Base-by-base conservation (phyloP, 2,329 filamentous ascomycete genomes). In the Ascochyta clinopodiicola region DNA sequence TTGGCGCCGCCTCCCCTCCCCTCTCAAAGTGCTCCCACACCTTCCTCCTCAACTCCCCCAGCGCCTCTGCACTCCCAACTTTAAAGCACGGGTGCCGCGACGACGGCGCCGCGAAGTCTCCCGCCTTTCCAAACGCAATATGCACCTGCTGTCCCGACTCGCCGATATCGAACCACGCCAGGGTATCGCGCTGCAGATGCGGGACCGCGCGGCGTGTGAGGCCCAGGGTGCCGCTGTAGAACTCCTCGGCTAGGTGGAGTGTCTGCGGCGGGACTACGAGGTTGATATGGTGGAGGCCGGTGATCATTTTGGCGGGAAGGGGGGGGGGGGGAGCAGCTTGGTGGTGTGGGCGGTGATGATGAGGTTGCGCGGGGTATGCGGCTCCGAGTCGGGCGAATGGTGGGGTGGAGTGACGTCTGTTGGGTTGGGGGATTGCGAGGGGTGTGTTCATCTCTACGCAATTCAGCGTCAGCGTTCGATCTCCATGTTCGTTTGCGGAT, bases 91-190 rank as follows among this genome's bases (percentile, higher is more conserved):
- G 83, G 62, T 88, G 86, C 2, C 83, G 77, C 2, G 74, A 73
- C 0, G 81, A 80, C 24, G 27, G 24, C 36, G 39, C 19, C 1
- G 4, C 0, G 19, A 66, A 66, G 25, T 66, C 61, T 5, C 74
- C 69, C 1, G 71, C 62, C 1, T 74, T 64, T 0, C 81, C 82
- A 50, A 79, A 76, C 0, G 81, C 81, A 44, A 87, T 71, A 64
- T 87, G 84, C 13, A 87, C 76, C 72, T 86, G 83, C 65, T 86
- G 84, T 1, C 80, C 79, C 2, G 78, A 77, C 2, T 75, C 74
- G 13, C 78, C 82, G 51, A 87, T 82, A 64, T 88, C 82, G 75
- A 87, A 84, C 85, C 86, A 88, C 8, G 81, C 79, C 1, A 87
- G 73, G 1, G 73, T 78, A 13, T 77, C 79, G 46, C 75, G 77